Evolutionary conservation across 1,284 basidiomycete species (phyloP), one percentile per base, ranked within the genome.

Genomic region (Tilletia walkeri): DNA sequence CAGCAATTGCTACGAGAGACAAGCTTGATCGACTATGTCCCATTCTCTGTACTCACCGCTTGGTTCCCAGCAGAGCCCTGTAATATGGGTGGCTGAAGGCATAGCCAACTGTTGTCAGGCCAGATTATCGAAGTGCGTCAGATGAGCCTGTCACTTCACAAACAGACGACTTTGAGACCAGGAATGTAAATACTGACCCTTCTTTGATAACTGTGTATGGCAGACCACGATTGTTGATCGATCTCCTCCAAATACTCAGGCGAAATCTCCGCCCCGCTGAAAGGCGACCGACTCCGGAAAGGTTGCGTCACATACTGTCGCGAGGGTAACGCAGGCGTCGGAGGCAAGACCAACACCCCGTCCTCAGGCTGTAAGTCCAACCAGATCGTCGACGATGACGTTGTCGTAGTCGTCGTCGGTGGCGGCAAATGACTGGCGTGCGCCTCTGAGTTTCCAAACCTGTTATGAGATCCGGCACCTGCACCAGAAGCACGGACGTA

Each of bases 1-100:
- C 41, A 45, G 41, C 6, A 45, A 45, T 7, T 45, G 41, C 41
- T 45, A 30, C 24, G 24, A 30, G 24, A 30, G 24, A 30, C 24
- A 30, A 30, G 24, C 24, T 53, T 53, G 50, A 53, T 53, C 7
- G 50, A 7, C 7, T 24, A 49, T 53, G 50, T 7, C 7, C 50
- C 18, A 49, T 18, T 18, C 18, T 53, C 54, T 56, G 16, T 20
- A 56, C 54, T 20, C 14, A 56, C 54, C 73, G n/a, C 75, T 72
- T 1, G 76, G 71, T 66, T 78, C 76, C 77, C 77, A 80, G 12
- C 76, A 76, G 2, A 80, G 49, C 0, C 78, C 78, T 20, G 73
- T 69, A 47, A 78, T 72, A 65, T 79, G 77, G 47, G 66, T 61
- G 14, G 54, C 16, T 14, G 41, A 45, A 45, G 41, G 41, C 20